phyloP scores from a whole-genome alignment of 176 grass and related monocot genomes.

The Lolium rigidum region DNA sequence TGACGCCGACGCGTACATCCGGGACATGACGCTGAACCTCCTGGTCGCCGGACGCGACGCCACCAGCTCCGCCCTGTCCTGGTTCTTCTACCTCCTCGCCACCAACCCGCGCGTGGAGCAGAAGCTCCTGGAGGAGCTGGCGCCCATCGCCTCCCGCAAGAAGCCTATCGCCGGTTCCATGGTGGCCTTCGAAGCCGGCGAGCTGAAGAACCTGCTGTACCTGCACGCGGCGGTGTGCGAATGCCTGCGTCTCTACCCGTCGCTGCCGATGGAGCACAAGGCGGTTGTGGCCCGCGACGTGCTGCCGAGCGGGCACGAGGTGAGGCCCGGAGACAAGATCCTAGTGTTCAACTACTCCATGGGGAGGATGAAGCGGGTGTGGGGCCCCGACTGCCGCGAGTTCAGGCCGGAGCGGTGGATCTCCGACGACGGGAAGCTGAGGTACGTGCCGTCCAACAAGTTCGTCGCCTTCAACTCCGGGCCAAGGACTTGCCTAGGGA shows the following conservation, averaged over 20 bases:
- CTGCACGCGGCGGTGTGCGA: constrained; percentile 58
- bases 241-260: constrained; percentile 48
- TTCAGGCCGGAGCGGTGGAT: constrained; percentile 56
- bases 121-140: constrained; percentile 59
- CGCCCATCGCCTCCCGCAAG: constrained; percentile 5
- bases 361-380: constrained; percentile 53
- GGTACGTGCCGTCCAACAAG: constrained; percentile 49
- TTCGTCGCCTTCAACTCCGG: constrained; percentile 54
- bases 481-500: constrained; percentile 49
- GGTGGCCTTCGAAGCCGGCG: constrained; percentile 30
- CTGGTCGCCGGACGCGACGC: constrained; percentile 68
- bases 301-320: constrained; percentile 51
- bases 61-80: constrained; percentile 55
- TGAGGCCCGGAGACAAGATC: constrained; percentile 32
- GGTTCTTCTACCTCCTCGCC: constrained; percentile 68
- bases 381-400: constrained; percentile 45
- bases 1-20: constrained; percentile 31
- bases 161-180: background rate
- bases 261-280: constrained; percentile 52
- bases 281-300: constrained; percentile 28
- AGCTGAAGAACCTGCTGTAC: constrained; percentile 44
- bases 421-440: constrained; percentile 44
- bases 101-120: constrained; percentile 49
- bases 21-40: constrained; percentile 64
- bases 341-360: constrained; percentile 52